Evolutionary conservation across 306 rosid genomes (phyloP).

Genomic region (Prosopis cineraria): DNA sequence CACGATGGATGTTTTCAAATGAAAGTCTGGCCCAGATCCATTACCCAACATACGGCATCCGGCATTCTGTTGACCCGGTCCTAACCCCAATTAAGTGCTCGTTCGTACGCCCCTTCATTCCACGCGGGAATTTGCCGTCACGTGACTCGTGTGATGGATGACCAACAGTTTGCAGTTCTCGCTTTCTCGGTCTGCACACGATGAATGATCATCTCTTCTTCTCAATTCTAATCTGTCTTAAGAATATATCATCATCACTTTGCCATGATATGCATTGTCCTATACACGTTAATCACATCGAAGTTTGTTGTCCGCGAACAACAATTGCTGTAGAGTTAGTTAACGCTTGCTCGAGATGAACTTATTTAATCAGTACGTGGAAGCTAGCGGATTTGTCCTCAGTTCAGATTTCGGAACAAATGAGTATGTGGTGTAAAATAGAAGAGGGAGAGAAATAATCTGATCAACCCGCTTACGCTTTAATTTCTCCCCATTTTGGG

Average conservation of each 20-base stretch:
- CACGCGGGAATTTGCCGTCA: background rate
- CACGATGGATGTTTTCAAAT: background rate
- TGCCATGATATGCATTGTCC: background rate
- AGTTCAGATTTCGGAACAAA: slow-evolving; percentile 32
- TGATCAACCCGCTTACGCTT: slow-evolving; percentile 7
- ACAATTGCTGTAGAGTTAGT: background rate
- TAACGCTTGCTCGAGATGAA: background rate
- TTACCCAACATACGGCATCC: background rate
- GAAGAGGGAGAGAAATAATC: background rate
- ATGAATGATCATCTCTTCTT: background rate
- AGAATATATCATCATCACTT: background rate
- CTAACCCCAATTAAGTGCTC: background rate
- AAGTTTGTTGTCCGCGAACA: background rate
- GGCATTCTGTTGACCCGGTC: slow-evolving; percentile 1
- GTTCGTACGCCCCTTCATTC: background rate
- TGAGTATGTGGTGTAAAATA: background rate
- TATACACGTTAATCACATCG: background rate
- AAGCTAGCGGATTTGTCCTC: slow-evolving; percentile 29
- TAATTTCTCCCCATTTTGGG: slow-evolving; percentile 19
- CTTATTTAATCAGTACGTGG: background rate
- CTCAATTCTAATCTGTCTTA: background rate
- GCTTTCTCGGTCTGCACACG: too few species aligned
- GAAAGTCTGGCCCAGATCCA: background rate
- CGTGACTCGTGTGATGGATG: slow-evolving; percentile 15
- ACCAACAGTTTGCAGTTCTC: background rate